phyloP scores from a whole-genome alignment of 2,329 filamentous ascomycete genomes.

The Aspergillus niger region DNA sequence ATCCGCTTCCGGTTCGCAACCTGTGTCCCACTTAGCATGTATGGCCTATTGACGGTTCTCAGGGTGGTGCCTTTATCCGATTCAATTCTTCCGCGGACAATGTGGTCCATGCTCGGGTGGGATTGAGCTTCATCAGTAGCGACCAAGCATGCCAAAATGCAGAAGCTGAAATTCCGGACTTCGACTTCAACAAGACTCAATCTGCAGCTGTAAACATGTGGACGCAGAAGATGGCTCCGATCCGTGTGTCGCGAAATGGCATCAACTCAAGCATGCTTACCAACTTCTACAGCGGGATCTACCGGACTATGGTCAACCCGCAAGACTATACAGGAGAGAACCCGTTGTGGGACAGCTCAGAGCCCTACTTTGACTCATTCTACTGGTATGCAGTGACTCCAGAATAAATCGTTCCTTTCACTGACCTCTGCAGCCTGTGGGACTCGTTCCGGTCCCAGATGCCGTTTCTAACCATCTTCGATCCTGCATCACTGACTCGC shows the following conservation, averaged over 20 bases:
- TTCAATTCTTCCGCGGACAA: conserved; percentile 55
- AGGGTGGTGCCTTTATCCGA: conserved; percentile 66
- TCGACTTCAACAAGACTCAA: conserved; percentile 60
- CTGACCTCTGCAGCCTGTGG: conserved; percentile 56
- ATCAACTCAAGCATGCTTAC: conserved; percentile 40
- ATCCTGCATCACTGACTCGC: conserved; percentile 61
- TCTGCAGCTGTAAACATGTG: conserved; percentile 58
- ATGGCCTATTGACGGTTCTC: conserved; percentile 4
- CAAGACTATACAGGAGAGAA: conserved; percentile 75
- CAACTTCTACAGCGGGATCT: conserved; percentile 70
- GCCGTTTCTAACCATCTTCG: conserved; percentile 67
- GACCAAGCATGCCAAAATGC: conserved; percentile 68
- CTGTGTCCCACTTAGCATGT: neutral
- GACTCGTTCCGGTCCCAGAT: conserved; percentile 69
- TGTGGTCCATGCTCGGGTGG: conserved; percentile 65
- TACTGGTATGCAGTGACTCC: conserved; percentile 58
- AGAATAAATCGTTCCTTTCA: neutral
- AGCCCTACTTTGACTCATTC: conserved; percentile 73
- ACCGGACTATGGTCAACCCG: conserved; percentile 69
- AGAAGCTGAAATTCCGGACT: conserved; percentile 66
- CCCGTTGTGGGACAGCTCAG: conserved; percentile 62
- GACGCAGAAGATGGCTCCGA: conserved; percentile 55
- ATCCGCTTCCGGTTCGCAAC: conserved; percentile 46
- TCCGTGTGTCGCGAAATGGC: conserved; percentile 37
- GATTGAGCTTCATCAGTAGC: conserved; percentile 68